Conservation (phyloP, 257 asterid genomes). For the Lycium ferocissimum region DNA sequence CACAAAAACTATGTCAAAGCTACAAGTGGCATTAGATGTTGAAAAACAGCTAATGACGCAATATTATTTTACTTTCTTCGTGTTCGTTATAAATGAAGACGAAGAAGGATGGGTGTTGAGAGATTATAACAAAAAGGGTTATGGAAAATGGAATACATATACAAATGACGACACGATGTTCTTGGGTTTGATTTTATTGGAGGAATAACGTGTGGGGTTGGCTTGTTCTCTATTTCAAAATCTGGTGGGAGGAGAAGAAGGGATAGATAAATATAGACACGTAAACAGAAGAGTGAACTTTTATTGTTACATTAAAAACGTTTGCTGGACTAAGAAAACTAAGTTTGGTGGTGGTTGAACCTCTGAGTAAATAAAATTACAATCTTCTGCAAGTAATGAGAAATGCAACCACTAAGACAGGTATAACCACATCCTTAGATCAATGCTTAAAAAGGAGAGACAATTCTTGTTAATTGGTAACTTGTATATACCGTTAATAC, state of each 20-base stretch:
- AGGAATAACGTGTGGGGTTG: slow-evolving; percentile 35
- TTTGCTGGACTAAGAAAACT: slow-evolving; percentile 48
- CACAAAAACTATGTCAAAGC: slow-evolving; percentile 17
- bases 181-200: slow-evolving; percentile 23
- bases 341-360: slow-evolving; percentile 90
- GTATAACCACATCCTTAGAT: background rate
- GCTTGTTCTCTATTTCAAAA: slow-evolving; percentile 7
- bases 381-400: background rate
- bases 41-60: background rate
- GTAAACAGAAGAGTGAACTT: slow-evolving; percentile 48
- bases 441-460: background rate
- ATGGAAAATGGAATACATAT: background rate
- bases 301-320: slow-evolving; percentile 49
- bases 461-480: background rate
- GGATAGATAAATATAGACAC: slow-evolving; percentile 39
- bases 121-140: too few species aligned
- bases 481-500: too few species aligned
- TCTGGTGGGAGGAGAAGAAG: background rate
- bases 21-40: slow-evolving; percentile 21
- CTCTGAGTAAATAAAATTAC: slow-evolving; percentile 38
- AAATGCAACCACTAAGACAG: background rate
- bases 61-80: too few species aligned
- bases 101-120: too few species aligned
- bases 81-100: too few species aligned
- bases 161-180: slow-evolving; percentile 1